phyloP scores from a whole-genome alignment of 495 filamentous ascomycete genomes.

The Penicillium odoratum region DNA sequence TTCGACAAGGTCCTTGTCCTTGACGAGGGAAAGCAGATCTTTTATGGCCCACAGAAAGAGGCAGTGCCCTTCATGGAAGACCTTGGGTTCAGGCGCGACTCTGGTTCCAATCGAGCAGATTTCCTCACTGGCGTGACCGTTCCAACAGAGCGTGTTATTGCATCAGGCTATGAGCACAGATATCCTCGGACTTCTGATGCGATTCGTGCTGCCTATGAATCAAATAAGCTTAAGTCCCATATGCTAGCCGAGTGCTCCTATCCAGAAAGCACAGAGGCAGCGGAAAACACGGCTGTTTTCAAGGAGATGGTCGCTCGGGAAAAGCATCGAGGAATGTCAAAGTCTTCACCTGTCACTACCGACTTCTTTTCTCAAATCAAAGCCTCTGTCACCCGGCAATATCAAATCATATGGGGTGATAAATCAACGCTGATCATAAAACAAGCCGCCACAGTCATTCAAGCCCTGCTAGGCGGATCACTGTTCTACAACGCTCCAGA shows the following conservation, averaged over 20 bases:
- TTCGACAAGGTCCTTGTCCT: conserved; percentile 82
- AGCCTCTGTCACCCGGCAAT: conserved; percentile 51
- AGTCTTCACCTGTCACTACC: too few relatives aligned
- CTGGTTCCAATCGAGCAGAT: conserved; percentile 36
- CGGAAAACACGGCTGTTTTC: conserved; percentile 45
- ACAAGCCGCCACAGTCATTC: conserved; percentile 39
- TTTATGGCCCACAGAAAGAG: conserved; percentile 62
- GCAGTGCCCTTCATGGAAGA: conserved; percentile 69
- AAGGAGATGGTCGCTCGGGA: conserved; percentile 44
- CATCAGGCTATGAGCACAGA: conserved; percentile 61
- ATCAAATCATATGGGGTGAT: conserved; percentile 60
- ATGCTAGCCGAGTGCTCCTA: too few relatives aligned
- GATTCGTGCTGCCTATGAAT: too few relatives aligned
- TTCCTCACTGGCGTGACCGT: conserved; percentile 80
- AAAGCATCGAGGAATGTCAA: conserved; percentile 34
- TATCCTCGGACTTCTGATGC: conserved; percentile 57
- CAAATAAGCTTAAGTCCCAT: too few relatives aligned
- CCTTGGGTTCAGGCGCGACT: conserved; percentile 48
- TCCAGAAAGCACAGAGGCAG: too few relatives aligned
- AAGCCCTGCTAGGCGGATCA: conserved; percentile 41
- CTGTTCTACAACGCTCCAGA: conserved; percentile 39
- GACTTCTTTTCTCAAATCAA: conserved; percentile 56
- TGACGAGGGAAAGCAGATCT: conserved; percentile 83
- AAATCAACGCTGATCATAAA: conserved; percentile 60
- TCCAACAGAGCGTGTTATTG: conserved; percentile 62